These are phyloP conservation scores for Herpotrichia juniperi DNA, from an alignment of 2,329 filamentous ascomycete genomes.

Conservation along the genomic window DNA sequence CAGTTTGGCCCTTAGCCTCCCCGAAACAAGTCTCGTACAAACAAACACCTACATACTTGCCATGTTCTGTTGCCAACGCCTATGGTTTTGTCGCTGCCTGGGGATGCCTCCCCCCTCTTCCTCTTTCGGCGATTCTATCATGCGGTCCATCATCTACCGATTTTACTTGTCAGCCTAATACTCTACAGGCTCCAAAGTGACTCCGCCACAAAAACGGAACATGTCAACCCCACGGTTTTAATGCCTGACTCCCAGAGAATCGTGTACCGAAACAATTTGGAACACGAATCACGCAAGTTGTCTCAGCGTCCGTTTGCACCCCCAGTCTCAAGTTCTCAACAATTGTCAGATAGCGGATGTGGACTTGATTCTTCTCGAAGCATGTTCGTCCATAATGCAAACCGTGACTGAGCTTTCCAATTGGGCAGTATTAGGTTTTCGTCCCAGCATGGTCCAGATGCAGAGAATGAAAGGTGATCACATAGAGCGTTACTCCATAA, in stretches of 20 bases:
- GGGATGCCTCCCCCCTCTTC: conserved; percentile 25
- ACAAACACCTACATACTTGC: not conserved
- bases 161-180: conserved; percentile 1
- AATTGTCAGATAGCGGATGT: not conserved
- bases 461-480: not conserved
- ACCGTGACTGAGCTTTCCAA: not conserved
- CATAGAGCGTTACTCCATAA: not conserved
- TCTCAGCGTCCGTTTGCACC: conserved; percentile 2
- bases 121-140: conserved; percentile 16
- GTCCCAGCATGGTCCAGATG: not conserved
- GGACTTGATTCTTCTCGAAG: not conserved
- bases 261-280: not conserved
- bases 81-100: conserved; percentile 36
- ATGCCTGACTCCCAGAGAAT: not conserved
- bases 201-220: not conserved
- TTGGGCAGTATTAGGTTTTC: not conserved
- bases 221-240: not conserved
- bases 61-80: conserved; percentile 14
- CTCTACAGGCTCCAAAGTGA: not conserved
- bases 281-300: not conserved
- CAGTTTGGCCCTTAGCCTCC: not conserved
- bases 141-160: conserved; percentile 12
- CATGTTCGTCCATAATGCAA: conserved; percentile 1
- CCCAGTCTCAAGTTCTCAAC: not conserved
- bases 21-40: conserved; percentile 1